Conservation (phyloP, 2,329 filamentous ascomycete species). For the Ophiostoma sp. region DNA sequence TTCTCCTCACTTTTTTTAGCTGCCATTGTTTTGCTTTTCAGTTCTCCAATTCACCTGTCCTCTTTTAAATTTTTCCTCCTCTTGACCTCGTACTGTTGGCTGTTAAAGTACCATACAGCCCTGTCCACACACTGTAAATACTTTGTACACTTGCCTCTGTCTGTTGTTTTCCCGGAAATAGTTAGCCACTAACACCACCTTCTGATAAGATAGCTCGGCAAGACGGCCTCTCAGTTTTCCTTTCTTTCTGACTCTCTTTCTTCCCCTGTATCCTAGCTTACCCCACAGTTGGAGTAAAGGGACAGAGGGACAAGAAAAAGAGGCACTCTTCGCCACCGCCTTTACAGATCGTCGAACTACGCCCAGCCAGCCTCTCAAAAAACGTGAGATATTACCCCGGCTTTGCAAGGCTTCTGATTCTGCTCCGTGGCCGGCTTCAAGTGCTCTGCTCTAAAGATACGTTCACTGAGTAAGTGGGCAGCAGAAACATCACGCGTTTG, state of each 20-base stretch:
- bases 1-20: neutral
- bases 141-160: neutral
- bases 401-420: neutral
- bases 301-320: neutral
- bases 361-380: neutral
- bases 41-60: neutral
- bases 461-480: neutral
- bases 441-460: neutral
- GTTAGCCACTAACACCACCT: slow-evolving; percentile 21
- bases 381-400: neutral
- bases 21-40: neutral
- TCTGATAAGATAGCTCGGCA: slow-evolving; percentile 15
- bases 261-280: neutral
- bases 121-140: neutral
- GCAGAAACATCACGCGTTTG: neutral
- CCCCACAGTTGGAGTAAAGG: slow-evolving; percentile 20
- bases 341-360: neutral
- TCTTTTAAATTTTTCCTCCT: neutral
- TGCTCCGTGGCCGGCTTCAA: neutral
- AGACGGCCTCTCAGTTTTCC: neutral
- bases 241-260: neutral
- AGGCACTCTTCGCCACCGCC: neutral
- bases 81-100: neutral
- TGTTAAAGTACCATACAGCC: neutral
- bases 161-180: slow-evolving; percentile 18